Base-by-base conservation (phyloP, 1,284 basidiomycete genomes). In the Leccinum pachyderme region DNA sequence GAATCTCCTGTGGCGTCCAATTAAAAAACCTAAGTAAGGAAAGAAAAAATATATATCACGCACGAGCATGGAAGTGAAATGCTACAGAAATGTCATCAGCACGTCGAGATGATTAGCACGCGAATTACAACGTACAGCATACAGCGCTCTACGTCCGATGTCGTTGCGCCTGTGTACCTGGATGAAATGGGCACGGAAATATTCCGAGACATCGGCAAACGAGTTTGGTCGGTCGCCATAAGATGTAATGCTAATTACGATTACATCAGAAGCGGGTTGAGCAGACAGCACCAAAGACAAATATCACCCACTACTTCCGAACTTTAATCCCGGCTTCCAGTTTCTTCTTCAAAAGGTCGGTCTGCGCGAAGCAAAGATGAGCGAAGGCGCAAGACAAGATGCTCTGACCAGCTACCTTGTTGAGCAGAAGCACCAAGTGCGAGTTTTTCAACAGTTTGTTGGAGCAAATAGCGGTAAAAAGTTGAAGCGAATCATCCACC, bases 31-130 rank as follows among this genome's bases (percentile, higher is more conserved):
- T 9, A 2, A 24, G 47, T 43, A 48, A 47, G 28, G 3, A 39
- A 56, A 47, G 44, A 45, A 24, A n/a, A 37, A 43, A 46, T 32
- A 11, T n/a, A 46, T 32, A 11, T n/a, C 25, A 72, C 84, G 57
- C 64, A 89, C 86, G 59, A 89, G 76, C 86, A 89, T 88, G 25
- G 84, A 84, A 37, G 85, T 88, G 61, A 87, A 88, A 67, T 89
- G 87, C 87, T 89, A 63, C 7, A 31, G n/a, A 22, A 37, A 45
- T 15, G 4, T 37, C 31, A 47, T 71, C 45, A 71, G 45, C 58
- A 51, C 24, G 37, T 39, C 22, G 33, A 52, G 28, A 47, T 35
- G 46, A 56, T 48, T 27, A 45, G 44, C 49, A 32, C 41, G 46
- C 47, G 46, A 45, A 54, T 49, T 32, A 51, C 48, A 32, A 81